These are phyloP conservation scores for Apophysomyces variabilis DNA, from an alignment of 371 early-diverging fungal species.

Conservation along the genomic window DNA sequence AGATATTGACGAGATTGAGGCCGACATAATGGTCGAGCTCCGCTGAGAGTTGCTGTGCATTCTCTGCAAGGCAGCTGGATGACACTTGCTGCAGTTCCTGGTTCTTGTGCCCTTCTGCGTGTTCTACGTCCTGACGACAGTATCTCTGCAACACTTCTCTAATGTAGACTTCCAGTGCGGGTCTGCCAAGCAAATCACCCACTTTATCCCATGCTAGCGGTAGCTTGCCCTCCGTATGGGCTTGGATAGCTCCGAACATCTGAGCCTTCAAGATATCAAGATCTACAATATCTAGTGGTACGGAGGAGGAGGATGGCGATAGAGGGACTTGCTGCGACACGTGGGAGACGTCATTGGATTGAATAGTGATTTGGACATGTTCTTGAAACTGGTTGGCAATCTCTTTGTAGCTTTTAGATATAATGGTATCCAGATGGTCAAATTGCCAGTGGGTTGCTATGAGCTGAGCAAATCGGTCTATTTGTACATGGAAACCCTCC, in stretches of 20 bases:
- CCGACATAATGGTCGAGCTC: conserved; percentile 36
- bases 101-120: not conserved
- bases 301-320: not conserved
- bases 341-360: conserved; percentile 1
- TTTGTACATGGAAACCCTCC: conserved; percentile 16
- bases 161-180: conserved; percentile 37
- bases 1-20: conserved; percentile 27
- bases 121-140: conserved; percentile 18
- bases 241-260: conserved; percentile 48
- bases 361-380: conserved; percentile 29
- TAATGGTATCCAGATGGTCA: conserved; percentile 47
- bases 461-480: conserved; percentile 45
- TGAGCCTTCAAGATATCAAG: conserved; percentile 46
- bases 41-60: conserved; percentile 27
- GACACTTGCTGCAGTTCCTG: conserved; percentile 4
- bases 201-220: conserved; percentile 46
- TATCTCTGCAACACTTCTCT: conserved; percentile 17
- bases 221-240: conserved; percentile 45
- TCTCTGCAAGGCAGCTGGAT: conserved; percentile 29
- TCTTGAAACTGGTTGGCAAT: conserved; percentile 40
- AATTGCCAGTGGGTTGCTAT: conserved; percentile 49
- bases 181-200: conserved; percentile 21
- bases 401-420: conserved; percentile 32
- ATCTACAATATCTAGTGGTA: conserved; percentile 26
- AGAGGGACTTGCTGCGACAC: conserved; percentile 11